These are phyloP conservation scores for Fraxinus baroniana DNA, from an alignment of 305 asterid species.

Conservation along the genomic window DNA sequence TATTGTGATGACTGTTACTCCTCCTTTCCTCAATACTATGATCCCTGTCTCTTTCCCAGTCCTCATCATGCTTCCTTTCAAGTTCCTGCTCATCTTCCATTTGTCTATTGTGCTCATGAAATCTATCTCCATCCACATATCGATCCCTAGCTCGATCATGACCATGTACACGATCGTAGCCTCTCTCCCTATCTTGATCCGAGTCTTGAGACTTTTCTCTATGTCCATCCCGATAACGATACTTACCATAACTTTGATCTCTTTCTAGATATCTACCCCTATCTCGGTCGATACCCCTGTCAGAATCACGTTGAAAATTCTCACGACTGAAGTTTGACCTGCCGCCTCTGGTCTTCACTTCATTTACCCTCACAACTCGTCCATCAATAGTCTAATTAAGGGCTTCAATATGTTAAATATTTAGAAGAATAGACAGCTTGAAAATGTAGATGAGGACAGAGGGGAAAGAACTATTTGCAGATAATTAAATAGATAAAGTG, in stretches of 20 bases:
- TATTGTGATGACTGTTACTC: constrained; percentile 40
- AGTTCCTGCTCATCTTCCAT: constrained; percentile 44
- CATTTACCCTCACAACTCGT: constrained; percentile 66
- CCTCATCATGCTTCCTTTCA: constrained; percentile 53
- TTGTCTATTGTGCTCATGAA: constrained; percentile 36
- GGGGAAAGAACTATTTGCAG: neutral
- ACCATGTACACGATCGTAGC: constrained; percentile 38
- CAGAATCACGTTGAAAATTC: constrained; percentile 44
- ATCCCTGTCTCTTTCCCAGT: constrained; percentile 44
- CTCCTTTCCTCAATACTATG: constrained; percentile 40
- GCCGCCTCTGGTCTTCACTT: constrained; percentile 60
- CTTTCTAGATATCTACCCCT: constrained; percentile 56
- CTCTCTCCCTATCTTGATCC: constrained; percentile 50
- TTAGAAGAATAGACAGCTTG: constrained; percentile 13
- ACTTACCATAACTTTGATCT: constrained; percentile 42
- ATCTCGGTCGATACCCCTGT: constrained; percentile 46
- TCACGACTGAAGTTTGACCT: constrained; percentile 57
- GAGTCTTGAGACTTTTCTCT: constrained; percentile 52
- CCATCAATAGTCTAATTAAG: constrained; percentile 66
- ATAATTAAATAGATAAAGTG: neutral
- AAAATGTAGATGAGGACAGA: neutral
- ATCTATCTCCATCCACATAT: constrained; percentile 49
- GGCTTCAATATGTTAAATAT: constrained; percentile 19
- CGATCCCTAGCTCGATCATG: constrained; percentile 50
- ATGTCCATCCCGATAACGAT: constrained; percentile 43